Base-by-base conservation (phyloP, 2,329 filamentous ascomycete genomes). In the Aspergillus udagawae region DNA sequence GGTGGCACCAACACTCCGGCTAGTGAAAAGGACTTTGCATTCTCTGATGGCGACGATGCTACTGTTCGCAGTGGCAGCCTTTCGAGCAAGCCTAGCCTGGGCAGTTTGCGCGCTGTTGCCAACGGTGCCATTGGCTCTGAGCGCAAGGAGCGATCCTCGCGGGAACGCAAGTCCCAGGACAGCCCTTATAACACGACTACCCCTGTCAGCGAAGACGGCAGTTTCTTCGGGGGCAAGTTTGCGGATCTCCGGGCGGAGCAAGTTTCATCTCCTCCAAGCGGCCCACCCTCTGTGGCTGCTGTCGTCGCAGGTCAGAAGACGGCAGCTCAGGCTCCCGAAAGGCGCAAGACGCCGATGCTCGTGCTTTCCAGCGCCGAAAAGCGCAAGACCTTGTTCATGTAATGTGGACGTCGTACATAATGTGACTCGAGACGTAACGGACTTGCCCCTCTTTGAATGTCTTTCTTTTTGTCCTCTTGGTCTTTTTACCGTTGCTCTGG, bases 311-410 rank as follows among this genome's bases (percentile, higher is more conserved):
- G 86, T 70, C 79, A 76, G 83, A 86, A 74, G 75, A 83, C 61
- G 81, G 86, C 60, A 66, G 78, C 78, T 45, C 75, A 76, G 52
- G 82, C 84, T 62, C 73, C 73, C 45, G 81, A 83, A 58, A 86
- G 91, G 76, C 90, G 91, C 76, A 92, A 88, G 80, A 89, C 89
- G 65, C 89, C 91, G 54, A 88, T 92, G 82, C 85, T 96, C 70
- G 89, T 97, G 64, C 83, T 97, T 64, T 92, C 90, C 64, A 92
- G 87, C 73, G 89, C 87, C 61, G 92, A 96, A 80, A 96, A 96
- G 85, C 89, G 92, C 75, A 95, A 91, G 82, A 88, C 84, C 75
- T 79, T 83, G 58, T 75, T 84, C 70, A 83, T 82, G 70, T 87
- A 79, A 79, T 68, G 63, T 65, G 62, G 60, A 68, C 60, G 54